A percentile compares a stretch with the other conserved stretches of the same genome.
Conservation (phyloP, 306 rosid species). For the Arachis stenosperma region DNA sequence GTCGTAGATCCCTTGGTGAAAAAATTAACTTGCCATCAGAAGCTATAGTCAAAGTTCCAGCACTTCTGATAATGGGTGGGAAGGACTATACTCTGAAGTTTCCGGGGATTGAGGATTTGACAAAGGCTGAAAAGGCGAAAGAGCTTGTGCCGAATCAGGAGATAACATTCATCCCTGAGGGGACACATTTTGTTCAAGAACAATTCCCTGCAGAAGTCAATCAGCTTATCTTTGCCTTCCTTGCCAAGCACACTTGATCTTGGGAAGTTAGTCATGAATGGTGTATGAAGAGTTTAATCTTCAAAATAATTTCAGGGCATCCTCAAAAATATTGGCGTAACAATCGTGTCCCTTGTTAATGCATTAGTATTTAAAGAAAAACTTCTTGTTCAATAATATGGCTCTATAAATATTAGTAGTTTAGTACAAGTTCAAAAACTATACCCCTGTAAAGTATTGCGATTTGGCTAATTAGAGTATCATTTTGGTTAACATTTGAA, state of each 20-base stretch:
- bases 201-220: slow-evolving; percentile 73
- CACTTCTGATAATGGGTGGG: slow-evolving; percentile 61
- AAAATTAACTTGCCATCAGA: slow-evolving; percentile 44
- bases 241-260: slow-evolving; percentile 57
- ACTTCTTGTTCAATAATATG: too few species aligned
- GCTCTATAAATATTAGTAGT: too few species aligned
- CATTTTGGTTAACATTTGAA: too few species aligned
- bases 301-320: too few species aligned
- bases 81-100: slow-evolving; percentile 69
- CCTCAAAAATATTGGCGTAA: too few species aligned
- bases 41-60: slow-evolving; percentile 58
- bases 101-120: slow-evolving; percentile 66
- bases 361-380: too few species aligned
- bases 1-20: slow-evolving; percentile 56
- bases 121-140: slow-evolving; percentile 59
- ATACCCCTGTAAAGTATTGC: too few species aligned
- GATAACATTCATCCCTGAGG: slow-evolving; percentile 64
- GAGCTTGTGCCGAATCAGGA: slow-evolving; percentile 62
- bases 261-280: slow-evolving; percentile 3
- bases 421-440: too few species aligned
- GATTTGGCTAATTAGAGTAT: too few species aligned
- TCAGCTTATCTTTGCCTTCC: slow-evolving; percentile 66
- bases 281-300: not conserved
- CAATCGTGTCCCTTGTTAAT: too few species aligned
- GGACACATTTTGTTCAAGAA: slow-evolving; percentile 90